Base-by-base conservation (phyloP, 345 rosid species). In the Brassica cretica region DNA sequence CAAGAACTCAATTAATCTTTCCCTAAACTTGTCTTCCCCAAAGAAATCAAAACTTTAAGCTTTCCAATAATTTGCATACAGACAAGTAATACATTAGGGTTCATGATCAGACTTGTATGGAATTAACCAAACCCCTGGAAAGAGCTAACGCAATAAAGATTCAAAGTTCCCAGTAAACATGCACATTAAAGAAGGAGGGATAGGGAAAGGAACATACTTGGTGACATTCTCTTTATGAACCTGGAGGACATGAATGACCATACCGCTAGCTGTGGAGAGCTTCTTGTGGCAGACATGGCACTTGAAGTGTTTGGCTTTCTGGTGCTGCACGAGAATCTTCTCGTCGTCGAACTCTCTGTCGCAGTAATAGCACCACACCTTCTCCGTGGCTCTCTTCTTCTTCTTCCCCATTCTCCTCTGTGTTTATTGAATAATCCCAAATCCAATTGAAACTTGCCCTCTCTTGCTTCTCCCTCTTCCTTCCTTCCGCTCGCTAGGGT, bases 281-380 rank as follows among this genome's bases (percentile, higher is more conserved):
- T 95, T 95, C 87, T 95, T 95, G 85, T 95, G 99, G 70, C 99
- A 95, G 71, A 94, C 98, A 72, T 95, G 99, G 75, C 99, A 95
- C 85, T 95, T 95, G 74, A 95, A 95, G 87, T 95, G 99, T 81
- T 95, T 95, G 21, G 99, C 99, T 82, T 95, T 95, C 84, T 95
- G 99, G 78, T 95, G 99, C 83, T 95, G 99, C 0, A 95, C 99
- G 6, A 95, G 85, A 72, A 95, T 95, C 92, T 95, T 95, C 92
- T 95, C 99, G 75, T 95, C 99, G 70, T 95, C 99, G 82, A 95
- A 95, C 82, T 95, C 99, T 74, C 99, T 74, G 68, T 95, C 98
- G 88, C 99, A 95, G 90, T 93, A 95, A 80, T 95, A 95, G 75
- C 99, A 95, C 97, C 97, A 95, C 0, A 95, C 99, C 82, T 95